Evolutionary conservation across 2,329 filamentous ascomycete genomes (phyloP).

Genomic region (Calonectria pseudoturangicola): DNA sequence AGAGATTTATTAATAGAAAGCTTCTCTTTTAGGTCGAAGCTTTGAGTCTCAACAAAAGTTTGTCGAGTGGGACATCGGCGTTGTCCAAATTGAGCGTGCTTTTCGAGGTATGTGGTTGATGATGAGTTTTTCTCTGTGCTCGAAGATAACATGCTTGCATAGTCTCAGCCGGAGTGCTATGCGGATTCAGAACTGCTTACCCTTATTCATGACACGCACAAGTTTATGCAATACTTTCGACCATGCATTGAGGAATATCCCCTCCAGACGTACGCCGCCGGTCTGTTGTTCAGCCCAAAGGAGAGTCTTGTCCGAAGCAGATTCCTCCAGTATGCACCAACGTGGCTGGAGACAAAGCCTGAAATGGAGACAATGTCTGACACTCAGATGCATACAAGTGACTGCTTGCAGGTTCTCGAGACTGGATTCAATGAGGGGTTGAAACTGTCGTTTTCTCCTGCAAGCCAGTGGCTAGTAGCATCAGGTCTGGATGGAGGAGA

Average conservation of each 20-base stretch:
- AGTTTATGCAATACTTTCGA: background rate
- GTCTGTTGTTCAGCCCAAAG: background rate
- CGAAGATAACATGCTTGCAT: background rate
- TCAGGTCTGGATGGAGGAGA: background rate
- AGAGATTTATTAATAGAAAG: background rate
- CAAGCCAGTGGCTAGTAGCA: background rate
- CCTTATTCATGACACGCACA: background rate
- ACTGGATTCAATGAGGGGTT: rapidly evolving
- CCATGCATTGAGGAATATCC: conserved; percentile 6
- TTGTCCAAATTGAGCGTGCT: background rate
- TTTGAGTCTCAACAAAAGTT: background rate
- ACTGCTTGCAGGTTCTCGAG: background rate
- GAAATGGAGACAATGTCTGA: background rate
- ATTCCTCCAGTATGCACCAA: background rate
- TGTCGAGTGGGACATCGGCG: background rate
- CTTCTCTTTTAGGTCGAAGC: conserved; percentile 1
- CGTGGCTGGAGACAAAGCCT: background rate
- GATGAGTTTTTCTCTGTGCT: background rate
- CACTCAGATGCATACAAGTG: background rate
- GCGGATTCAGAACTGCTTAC: background rate
- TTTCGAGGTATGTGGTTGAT: background rate
- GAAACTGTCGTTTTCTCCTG: background rate
- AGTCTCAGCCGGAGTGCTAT: background rate
- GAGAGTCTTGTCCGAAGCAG: background rate
- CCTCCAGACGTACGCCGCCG: background rate